Conservation (phyloP, 176 grass and related monocot species). For the Aegilops bicornis region DNA sequence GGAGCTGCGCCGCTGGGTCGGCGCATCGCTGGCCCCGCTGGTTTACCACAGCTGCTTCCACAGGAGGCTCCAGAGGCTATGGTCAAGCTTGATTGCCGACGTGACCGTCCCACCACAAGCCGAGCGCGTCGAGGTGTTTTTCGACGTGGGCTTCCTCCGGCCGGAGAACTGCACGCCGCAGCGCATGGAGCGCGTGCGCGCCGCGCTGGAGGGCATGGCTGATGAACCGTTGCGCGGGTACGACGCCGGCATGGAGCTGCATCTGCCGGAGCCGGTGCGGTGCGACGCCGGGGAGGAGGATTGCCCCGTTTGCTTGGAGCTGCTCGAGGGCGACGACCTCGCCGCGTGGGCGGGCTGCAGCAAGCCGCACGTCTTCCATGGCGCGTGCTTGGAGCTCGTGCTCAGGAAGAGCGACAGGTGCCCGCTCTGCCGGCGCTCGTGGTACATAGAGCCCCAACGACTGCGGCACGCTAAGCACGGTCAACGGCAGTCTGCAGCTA, state of each 20-base stretch:
- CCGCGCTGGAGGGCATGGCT: neutral
- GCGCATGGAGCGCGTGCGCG: slow-evolving; percentile 8
- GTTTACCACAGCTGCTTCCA: neutral
- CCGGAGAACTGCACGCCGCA: neutral
- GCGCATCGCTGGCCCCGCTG: neutral
- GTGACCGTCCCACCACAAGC: neutral
- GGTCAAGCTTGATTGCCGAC: neutral
- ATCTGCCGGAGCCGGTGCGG: slow-evolving; percentile 1
- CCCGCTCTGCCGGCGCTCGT: neutral
- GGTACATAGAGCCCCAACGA: neutral
- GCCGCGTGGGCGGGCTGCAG: slow-evolving; percentile 25
- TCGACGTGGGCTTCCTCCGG: slow-evolving; percentile 23
- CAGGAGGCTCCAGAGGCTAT: neutral
- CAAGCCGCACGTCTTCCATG: slow-evolving; percentile 27
- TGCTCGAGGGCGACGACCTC: neutral
- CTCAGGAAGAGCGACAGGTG: neutral
- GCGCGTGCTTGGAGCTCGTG: neutral
- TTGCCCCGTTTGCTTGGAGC: slow-evolving; percentile 13
- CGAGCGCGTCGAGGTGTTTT: neutral
- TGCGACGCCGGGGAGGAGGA: neutral
- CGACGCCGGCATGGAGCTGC: neutral
- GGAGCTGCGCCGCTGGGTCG: neutral
- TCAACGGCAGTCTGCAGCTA: too few species aligned
- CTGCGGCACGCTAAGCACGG: neutral
- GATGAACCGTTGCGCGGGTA: neutral